phyloP scores from a whole-genome alignment of 805 yeast species.

The Saturnispora sekii region DNA sequence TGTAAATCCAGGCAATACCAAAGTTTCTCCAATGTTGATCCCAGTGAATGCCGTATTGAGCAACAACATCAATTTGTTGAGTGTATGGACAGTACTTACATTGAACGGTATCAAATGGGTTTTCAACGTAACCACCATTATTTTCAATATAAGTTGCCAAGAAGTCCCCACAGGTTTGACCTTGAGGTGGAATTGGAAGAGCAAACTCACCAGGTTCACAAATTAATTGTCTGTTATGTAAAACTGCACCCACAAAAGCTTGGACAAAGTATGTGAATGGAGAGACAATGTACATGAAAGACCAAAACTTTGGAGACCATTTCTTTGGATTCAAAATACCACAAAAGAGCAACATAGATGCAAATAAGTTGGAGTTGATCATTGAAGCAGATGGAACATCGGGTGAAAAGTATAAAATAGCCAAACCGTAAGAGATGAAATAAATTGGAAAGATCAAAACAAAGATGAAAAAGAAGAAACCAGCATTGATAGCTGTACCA shows the following conservation, averaged over 20 bases:
- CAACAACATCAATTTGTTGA: conserved; percentile 37
- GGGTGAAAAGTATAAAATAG: conserved; percentile 49
- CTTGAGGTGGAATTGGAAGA: conserved; percentile 47
- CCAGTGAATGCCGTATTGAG: conserved; percentile 34
- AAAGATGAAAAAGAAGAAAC: conserved; percentile 32
- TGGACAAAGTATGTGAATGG: conserved; percentile 65
- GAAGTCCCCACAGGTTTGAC: conserved; percentile 53
- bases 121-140: conserved; percentile 45
- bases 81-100: conserved; percentile 42
- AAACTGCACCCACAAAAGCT: conserved; percentile 39
- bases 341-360: conserved; percentile 53
- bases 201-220: conserved; percentile 42
- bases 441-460: conserved; percentile 36
- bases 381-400: conserved; percentile 60
- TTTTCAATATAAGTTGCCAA: conserved; percentile 31
- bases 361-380: conserved; percentile 44
- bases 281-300: conserved; percentile 63
- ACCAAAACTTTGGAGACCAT: conserved; percentile 72
- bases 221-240: conserved; percentile 39
- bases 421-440: conserved; percentile 43
- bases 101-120: conserved; percentile 37
- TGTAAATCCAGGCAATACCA: conserved; percentile 51
- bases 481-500: conserved; percentile 34
- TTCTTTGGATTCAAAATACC: conserved; percentile 53
- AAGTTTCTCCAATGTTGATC: conserved; percentile 54